Base-by-base conservation (phyloP, 176 grass and related monocot genomes). In the Leersia perrieri region DNA sequence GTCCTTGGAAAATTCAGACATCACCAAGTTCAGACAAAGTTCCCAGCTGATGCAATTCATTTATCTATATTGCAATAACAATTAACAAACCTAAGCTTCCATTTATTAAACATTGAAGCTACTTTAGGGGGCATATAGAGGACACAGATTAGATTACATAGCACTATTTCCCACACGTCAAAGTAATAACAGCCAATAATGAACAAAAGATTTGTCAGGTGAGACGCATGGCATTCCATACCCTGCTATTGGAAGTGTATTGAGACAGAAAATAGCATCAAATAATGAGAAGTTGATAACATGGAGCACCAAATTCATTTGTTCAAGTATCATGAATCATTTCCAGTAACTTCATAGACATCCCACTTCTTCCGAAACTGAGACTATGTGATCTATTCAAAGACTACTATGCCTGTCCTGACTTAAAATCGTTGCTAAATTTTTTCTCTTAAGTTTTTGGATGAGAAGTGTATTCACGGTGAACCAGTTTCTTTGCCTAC, bases 401-500 rank as follows among this genome's bases (percentile, higher is more conserved):
- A 80, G 33, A 60, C 33, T 68, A 86, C 13, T 58, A 67, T 82
- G 60, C 60, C 83, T 86, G 36, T 86, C 70, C 11, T 20, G 73
- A 82, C 66, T 82, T 85, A 33, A 66, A 77, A 73, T 86, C 35
- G 64, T 70, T 28, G 5, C 40, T 27, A 27, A 66, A 71, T 42
- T 22, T 14, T 60, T 72, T 77, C 77, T 33, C 2, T 33, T 4
- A 16, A 76, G 35, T 63, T 81, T n/a, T 63, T 14, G 41, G 13
- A 83, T 22, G 67, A 58, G 83, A 82, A 77, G 83, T 12, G 20
- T 89, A 85, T 85, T 85, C 87, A 82, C 57, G 34, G 77, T 16
- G 83, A 89, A 78, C 78, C 29, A 73, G 25, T 68, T 73, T 90
- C 25, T 82, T 82, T 82, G 73, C 88, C 83, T 90, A 93, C 75